phyloP scores from a whole-genome alignment of 139 green algal species.

The Monoraphidium neglectum region DNA sequence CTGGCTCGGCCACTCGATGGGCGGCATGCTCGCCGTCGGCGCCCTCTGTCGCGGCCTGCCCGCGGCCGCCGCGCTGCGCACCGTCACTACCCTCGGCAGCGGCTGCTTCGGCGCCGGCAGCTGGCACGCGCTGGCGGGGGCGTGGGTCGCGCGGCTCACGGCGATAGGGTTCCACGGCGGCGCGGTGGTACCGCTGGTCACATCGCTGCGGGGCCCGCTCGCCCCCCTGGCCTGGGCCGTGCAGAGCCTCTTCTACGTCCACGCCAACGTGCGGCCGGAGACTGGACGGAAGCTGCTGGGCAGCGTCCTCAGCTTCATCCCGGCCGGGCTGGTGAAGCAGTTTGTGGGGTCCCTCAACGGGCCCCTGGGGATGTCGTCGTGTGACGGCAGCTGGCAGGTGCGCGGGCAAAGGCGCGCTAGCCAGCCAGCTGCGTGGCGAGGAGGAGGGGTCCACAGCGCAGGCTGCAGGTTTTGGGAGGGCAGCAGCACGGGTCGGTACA shows the following conservation, averaged over 20 bases:
- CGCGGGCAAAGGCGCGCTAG: too few species aligned
- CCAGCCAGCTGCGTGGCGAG: too few species aligned
- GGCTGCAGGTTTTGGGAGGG: too few species aligned
- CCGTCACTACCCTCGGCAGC: constrained; percentile 15
- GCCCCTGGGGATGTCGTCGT: not conserved
- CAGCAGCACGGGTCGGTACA: too few species aligned
- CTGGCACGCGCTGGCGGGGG: constrained; percentile 11
- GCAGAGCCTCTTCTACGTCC: not conserved
- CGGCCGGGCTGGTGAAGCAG: constrained; percentile 15
- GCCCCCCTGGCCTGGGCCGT: not conserved
- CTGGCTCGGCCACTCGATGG: constrained; percentile 38
- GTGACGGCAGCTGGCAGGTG: constrained; percentile 9
- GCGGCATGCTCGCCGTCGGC: constrained; percentile 30
- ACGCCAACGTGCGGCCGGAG: not conserved
- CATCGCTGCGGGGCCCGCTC: not conserved
- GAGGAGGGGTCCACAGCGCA: too few species aligned
- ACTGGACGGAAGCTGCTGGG: constrained; percentile 7
- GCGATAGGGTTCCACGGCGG: not conserved
- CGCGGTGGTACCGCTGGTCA: constrained; percentile 4
- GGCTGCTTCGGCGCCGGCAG: constrained; percentile 32
- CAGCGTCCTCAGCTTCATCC: constrained; percentile 23
- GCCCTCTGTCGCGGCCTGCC: not conserved
- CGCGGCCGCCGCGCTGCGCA: not conserved
- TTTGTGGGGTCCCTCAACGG: constrained; percentile 30
- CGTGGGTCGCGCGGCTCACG: constrained; percentile 1